Evolutionary conservation across 2,329 filamentous ascomycete genomes (phyloP).

Genomic region (Curvularia sp.): DNA sequence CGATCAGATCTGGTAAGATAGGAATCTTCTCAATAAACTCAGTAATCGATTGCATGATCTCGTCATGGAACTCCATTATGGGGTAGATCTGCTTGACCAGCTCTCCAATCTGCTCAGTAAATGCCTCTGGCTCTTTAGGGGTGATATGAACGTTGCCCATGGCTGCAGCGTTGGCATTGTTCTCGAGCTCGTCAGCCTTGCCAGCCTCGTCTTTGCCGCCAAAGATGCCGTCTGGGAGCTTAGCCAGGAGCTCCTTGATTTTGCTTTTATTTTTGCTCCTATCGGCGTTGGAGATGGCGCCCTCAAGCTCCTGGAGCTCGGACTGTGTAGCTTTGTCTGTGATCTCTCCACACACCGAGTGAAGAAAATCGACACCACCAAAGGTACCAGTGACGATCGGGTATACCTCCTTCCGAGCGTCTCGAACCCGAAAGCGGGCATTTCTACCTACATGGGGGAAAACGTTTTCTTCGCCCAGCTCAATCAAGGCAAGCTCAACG

Average conservation of each 20-base stretch:
- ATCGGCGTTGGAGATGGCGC: constrained; percentile 71
- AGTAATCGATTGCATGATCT: constrained; percentile 80
- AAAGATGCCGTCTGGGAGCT: constrained; percentile 81
- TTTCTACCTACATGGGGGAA: constrained; percentile 86
- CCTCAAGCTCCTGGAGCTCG: constrained; percentile 87
- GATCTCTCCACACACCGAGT: constrained; percentile 81
- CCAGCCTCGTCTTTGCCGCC: constrained; percentile 76
- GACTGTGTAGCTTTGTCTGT: constrained; percentile 91
- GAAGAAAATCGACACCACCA: constrained; percentile 91
- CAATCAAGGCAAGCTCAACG: constrained; percentile 83
- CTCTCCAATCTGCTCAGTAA: constrained; percentile 76
- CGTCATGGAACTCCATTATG: constrained; percentile 88
- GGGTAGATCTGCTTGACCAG: constrained; percentile 84
- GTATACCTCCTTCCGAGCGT: constrained; percentile 72
- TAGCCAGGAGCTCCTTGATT: constrained; percentile 79
- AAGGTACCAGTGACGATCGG: constrained; percentile 91
- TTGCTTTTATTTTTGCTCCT: constrained; percentile 74
- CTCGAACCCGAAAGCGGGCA: constrained; percentile 74
- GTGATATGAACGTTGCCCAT: constrained; percentile 77
- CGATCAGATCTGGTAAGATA: constrained; percentile 81
- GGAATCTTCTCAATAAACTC: constrained; percentile 85
- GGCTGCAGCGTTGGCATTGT: constrained; percentile 75
- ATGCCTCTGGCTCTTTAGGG: constrained; percentile 82
- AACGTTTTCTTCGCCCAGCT: constrained; percentile 79
- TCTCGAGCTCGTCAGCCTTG: constrained; percentile 80